Percentiles rank a stretch among this genome's conserved stretches.
These are phyloP conservation scores for Gentiana straminea DNA, from an alignment of 257 asterid genomes.

Conservation along the genomic window DNA sequence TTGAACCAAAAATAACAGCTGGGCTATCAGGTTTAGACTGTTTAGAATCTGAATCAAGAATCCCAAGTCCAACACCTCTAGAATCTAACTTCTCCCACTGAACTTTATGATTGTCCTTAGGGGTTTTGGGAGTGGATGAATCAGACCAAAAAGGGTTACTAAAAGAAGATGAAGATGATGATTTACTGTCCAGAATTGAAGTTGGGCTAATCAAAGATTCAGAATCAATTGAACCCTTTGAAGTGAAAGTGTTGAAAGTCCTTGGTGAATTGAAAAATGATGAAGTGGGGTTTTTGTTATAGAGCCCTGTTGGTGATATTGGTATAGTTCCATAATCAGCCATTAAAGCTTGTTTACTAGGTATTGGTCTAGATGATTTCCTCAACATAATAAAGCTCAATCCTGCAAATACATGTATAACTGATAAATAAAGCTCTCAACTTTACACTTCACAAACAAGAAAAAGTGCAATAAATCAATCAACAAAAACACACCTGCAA, in stretches of 20 bases:
- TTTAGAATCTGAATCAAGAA: conserved; percentile 41
- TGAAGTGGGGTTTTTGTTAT: conserved; percentile 25
- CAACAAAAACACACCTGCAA: conserved; percentile 17
- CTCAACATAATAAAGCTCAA: conserved; percentile 10
- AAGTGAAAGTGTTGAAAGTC: conserved; percentile 35
- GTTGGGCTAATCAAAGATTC: conserved; percentile 64
- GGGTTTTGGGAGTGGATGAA: conserved; percentile 24
- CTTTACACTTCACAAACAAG: background rate
- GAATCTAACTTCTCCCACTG: conserved; percentile 40
- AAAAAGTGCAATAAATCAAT: background rate
- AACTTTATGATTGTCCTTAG: conserved; percentile 33
- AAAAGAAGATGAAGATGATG: conserved; percentile 26
- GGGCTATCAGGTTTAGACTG: conserved; percentile 23
- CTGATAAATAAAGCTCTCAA: conserved; percentile 4
- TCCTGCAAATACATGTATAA: conserved; percentile 10
- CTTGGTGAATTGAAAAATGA: conserved; percentile 59
- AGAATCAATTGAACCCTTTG: conserved; percentile 35
- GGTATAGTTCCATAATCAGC: conserved; percentile 37
- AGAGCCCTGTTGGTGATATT: conserved; percentile 25
- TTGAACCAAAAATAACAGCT: conserved; percentile 67
- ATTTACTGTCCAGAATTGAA: conserved; percentile 59
- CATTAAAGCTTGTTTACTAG: conserved; percentile 31
- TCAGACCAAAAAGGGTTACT: conserved; percentile 45
- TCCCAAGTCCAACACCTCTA: conserved; percentile 45
- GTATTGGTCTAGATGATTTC: conserved; percentile 11